A percentile compares a stretch with the other conserved stretches of the same genome.
Conservation (phyloP, 148 eudicot genomes). For the Camellia japonica region DNA sequence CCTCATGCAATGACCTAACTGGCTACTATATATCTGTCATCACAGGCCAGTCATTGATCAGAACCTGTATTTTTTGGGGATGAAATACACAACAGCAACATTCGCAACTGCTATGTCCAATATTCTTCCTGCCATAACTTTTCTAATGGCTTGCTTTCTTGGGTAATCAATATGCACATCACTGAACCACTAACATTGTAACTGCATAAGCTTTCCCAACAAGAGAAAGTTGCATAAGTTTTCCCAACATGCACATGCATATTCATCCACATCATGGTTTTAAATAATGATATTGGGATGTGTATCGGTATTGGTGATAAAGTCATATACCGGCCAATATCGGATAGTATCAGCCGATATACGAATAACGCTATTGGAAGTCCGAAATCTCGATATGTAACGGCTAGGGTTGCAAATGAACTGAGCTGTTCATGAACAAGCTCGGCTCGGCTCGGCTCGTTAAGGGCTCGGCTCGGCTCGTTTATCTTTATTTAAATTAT, state of each 20-base stretch:
- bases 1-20: background rate
- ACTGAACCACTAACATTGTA: background rate
- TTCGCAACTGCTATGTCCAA: constrained; percentile 81
- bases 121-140: constrained; percentile 84
- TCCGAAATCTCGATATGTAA: no score
- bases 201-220: background rate
- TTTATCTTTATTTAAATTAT: no score
- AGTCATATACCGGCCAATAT: no score
- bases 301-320: no score
- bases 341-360: no score
- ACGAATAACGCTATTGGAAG: no score
- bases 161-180: constrained; percentile 34
- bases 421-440: no score
- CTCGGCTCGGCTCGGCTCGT: no score
- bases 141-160: constrained; percentile 72
- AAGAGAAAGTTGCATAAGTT: background rate
- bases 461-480: no score
- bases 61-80: constrained; percentile 74
- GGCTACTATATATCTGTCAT: background rate
- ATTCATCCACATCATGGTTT: background rate
- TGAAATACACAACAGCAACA: constrained; percentile 87
- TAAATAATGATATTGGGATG: no score
- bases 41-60: constrained; percentile 90
- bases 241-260: background rate
- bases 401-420: no score